These are phyloP conservation scores for Niveomyces coronatus DNA, from an alignment of 2,329 filamentous ascomycete genomes.

Conservation along the genomic window DNA sequence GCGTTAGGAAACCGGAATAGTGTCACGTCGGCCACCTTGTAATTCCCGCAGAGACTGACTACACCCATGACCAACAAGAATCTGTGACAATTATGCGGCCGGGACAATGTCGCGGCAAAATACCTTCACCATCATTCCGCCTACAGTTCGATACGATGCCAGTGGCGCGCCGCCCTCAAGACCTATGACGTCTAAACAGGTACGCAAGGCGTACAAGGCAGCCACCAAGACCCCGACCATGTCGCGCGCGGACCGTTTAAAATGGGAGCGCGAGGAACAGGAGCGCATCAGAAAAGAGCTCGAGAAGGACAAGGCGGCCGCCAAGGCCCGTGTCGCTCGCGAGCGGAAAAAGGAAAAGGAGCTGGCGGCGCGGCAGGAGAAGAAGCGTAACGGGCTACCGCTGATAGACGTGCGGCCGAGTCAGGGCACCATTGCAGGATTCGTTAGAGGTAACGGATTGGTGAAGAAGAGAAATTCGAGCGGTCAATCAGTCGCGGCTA, in stretches of 20 bases:
- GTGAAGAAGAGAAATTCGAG: constrained; percentile 20
- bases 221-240: constrained; percentile 25
- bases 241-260: constrained; percentile 29
- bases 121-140: constrained; percentile 35
- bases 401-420: constrained; percentile 44
- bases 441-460: constrained; percentile 30
- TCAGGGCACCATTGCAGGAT: constrained; percentile 46
- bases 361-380: constrained; percentile 35
- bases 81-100: no score
- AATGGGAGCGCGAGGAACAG: constrained; percentile 37
- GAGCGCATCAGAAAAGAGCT: constrained; percentile 43
- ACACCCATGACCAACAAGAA: no score
- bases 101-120: constrained; percentile 31
- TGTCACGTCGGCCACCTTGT: no score
- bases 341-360: constrained; percentile 47
- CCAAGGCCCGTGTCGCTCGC: constrained; percentile 37
- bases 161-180: constrained; percentile 14
- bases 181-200: constrained; percentile 34
- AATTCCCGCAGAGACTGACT: no score
- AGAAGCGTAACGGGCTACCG: constrained; percentile 41
- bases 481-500: constrained; percentile 7
- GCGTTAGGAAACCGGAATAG: no score
- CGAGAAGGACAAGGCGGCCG: constrained; percentile 37
- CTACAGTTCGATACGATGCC: constrained; percentile 15
- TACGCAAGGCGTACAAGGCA: constrained; percentile 27